Evolutionary conservation across 768 basidiomycete genomes (phyloP).

Genomic region (Xanthoconium stramineum): DNA sequence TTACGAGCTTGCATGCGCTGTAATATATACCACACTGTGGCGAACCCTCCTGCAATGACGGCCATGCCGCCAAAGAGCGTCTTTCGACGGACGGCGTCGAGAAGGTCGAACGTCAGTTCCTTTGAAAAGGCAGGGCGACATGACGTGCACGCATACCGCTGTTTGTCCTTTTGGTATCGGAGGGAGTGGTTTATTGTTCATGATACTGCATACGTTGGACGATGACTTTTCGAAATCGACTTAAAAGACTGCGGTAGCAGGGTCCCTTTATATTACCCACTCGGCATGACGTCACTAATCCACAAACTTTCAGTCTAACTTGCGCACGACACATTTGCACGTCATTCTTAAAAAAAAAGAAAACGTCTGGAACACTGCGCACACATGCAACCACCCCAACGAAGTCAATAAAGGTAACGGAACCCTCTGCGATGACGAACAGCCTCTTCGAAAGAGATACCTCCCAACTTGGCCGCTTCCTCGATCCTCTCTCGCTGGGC

Average conservation of each 20-base stretch:
- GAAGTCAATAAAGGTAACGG: constrained; percentile 48
- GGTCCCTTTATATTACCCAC: too few relatives aligned
- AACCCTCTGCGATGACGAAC: constrained; percentile 54
- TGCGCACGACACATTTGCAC: too few relatives aligned
- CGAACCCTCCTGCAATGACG: constrained; percentile 19
- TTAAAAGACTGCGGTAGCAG: too few relatives aligned
- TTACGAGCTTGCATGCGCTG: constrained; percentile 15
- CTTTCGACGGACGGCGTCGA: constrained; percentile 3
- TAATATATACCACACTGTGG: constrained; percentile 22
- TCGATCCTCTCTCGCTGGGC: constrained; percentile 49
- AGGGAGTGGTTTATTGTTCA: constrained; percentile 5
- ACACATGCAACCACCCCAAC: too few relatives aligned
- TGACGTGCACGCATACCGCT: not conserved
- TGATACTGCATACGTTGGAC: not conserved
- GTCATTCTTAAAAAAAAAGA: too few relatives aligned
- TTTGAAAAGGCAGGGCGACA: too few relatives aligned
- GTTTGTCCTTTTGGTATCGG: constrained; percentile 14
- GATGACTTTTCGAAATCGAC: not conserved
- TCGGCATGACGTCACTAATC: too few relatives aligned
- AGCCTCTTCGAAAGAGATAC: constrained; percentile 58
- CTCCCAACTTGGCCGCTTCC: constrained; percentile 57
- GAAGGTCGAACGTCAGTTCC: not conserved
- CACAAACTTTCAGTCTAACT: too few relatives aligned
- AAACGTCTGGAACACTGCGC: too few relatives aligned
- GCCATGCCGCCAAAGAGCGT: constrained; percentile 25